Percentiles rank a stretch among this genome's conserved stretches.
Evolutionary conservation across 345 rosid species (phyloP).

Genomic region (Mercurialis annua): DNA sequence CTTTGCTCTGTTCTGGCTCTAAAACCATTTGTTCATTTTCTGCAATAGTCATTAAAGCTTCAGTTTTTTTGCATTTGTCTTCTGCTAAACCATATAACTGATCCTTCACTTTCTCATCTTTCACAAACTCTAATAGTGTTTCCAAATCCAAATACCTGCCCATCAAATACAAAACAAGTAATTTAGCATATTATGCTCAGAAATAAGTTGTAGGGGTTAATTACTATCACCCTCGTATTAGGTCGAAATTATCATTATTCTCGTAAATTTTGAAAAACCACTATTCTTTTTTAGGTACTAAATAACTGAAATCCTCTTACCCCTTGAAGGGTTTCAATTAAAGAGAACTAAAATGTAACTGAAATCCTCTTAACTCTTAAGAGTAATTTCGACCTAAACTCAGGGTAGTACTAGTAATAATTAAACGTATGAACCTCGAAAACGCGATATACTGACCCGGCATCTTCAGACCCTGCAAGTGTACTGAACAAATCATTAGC

Average conservation of each 20-base stretch:
- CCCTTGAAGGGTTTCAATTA: no score
- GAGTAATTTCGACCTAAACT: no score
- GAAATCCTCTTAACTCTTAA: no score
- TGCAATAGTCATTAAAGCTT: background rate
- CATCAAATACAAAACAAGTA: background rate
- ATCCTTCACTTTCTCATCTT: slow-evolving; percentile 51
- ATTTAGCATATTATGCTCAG: no score
- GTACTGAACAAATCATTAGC: slow-evolving; percentile 50
- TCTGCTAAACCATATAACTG: slow-evolving; percentile 48
- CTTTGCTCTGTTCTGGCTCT: background rate
- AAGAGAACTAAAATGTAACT: no score
- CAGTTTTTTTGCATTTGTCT: background rate
- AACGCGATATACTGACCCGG: background rate
- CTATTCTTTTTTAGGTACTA: no score
- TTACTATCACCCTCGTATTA: no score
- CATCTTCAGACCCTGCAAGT: slow-evolving; percentile 39
- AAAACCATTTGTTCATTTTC: background rate
- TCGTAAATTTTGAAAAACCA: no score
- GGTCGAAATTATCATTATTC: no score
- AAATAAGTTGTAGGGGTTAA: no score
- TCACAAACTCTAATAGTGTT: background rate
- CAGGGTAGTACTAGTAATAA: no score
- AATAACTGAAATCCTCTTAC: no score
- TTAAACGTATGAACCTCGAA: background rate
- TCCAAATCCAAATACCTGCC: slow-evolving; percentile 23